Percentiles rank a stretch among this genome's conserved stretches.
Conservation (phyloP, 164 flowering plant genomes). For the Kingdonia uniflora region DNA sequence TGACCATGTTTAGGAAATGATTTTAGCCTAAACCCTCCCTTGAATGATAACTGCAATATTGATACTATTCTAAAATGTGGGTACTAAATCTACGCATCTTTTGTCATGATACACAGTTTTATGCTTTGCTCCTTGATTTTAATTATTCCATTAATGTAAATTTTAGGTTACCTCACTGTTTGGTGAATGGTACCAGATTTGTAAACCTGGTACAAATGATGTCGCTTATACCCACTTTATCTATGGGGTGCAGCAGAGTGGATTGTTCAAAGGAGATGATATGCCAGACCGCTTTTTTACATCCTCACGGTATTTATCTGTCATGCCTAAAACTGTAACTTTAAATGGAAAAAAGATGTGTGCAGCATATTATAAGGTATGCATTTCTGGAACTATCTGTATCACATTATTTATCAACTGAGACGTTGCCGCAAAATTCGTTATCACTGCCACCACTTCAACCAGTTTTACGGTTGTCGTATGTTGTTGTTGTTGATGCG, state of each 20-base stretch:
- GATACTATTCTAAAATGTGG: too few species aligned
- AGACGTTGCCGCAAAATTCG: conserved; percentile 24
- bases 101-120: too few species aligned
- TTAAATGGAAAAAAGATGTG: not conserved
- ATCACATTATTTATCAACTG: conserved; percentile 57
- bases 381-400: conserved; percentile 58
- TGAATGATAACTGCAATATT: too few species aligned
- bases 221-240: conserved; percentile 45
- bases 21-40: too few species aligned
- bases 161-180: conserved; percentile 61
- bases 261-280: conserved; percentile 85
- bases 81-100: too few species aligned
- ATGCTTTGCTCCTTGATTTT: too few species aligned
- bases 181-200: conserved; percentile 67
- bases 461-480: conserved; percentile 47
- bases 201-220: conserved; percentile 72
- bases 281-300: conserved; percentile 75
- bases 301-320: conserved; percentile 36
- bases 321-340: not conserved
- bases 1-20: too few species aligned
- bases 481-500: conserved; percentile 73
- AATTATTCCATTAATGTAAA: not conserved
- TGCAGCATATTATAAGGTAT: not conserved
- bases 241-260: conserved; percentile 63
- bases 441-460: conserved; percentile 41